A percentile compares a stretch with the other conserved stretches of the same genome.
Conservation (phyloP, 2,329 filamentous ascomycete species). For the Graphilbum ipis-grandicollis region DNA sequence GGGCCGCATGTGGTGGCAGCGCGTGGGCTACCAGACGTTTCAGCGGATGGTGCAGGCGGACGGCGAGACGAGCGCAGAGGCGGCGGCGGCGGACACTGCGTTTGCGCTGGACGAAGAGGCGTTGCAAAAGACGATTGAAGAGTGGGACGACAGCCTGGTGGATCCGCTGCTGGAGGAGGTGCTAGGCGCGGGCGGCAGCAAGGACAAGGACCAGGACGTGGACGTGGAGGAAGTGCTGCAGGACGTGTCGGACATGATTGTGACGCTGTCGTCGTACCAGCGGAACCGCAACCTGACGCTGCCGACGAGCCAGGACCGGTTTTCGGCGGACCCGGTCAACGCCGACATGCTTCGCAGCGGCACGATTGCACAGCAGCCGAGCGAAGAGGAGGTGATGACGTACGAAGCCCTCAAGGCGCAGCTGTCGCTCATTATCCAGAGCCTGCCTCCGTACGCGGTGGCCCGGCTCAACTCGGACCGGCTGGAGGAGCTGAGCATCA, state of each 20-base stretch:
- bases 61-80: constrained; percentile 17
- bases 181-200: constrained; percentile 30
- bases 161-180: constrained; percentile 39
- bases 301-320: constrained; percentile 43
- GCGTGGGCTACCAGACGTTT: constrained; percentile 46
- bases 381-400: constrained; percentile 36
- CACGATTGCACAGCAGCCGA: constrained; percentile 42
- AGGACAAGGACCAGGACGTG: constrained; percentile 48
- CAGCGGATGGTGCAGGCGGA: constrained; percentile 43
- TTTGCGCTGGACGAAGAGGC: constrained; percentile 27
- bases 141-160: constrained; percentile 38
- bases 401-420: constrained; percentile 65
- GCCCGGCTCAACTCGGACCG: constrained; percentile 76
- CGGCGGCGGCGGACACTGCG: constrained; percentile 13
- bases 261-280: constrained; percentile 63
- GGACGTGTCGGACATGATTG: constrained; percentile 58
- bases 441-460: constrained; percentile 68
- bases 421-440: constrained; percentile 54
- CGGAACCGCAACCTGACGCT: constrained; percentile 59
- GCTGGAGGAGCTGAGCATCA: constrained; percentile 67
- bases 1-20: constrained; percentile 62
- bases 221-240: constrained; percentile 51
- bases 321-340: constrained; percentile 42
- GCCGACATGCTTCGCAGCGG: constrained; percentile 49
- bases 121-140: constrained; percentile 36